Evolutionary conservation across 495 filamentous ascomycete genomes (phyloP), one percentile per base, ranked within the genome.

Genomic region (Penicillium lividum): DNA sequence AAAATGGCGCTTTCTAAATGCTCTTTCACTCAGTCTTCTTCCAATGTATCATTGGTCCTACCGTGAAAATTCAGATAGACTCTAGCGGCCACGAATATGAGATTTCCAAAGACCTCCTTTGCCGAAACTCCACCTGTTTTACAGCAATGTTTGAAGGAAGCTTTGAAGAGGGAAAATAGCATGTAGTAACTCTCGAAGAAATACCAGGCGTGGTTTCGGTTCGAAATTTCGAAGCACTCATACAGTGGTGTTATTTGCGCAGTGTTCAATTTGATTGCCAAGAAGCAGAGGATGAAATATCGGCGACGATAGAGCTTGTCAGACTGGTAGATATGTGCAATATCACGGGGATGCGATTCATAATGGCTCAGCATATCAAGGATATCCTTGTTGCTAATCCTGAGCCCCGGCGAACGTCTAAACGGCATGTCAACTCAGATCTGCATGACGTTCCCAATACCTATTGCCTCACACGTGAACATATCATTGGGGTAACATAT

Each of bases 261-360:
- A 54, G 48, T 31, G 40, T 72, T 42, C 28, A 59, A 13, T 59
- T 64, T 33, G 50, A 52, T 33, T 27, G 6, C 22, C 4, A 49
- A 29, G 42, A 57, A 2, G 59, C 63, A 46, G 51, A 59, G 28
- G 53, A 65, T 0, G n/a, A 47, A 16, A 69, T 72, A 16, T 58
- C 67, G 1, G 56, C 64, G 5, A 13, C 61, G 0, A 68, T 74
- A 18, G 69, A 70, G 54, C 66, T 70, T 25, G 61, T 47, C 9
- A 67, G 69, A 56, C 46, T 74, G 18, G 65, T 66, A 36, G 71
- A 71, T 38, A 71, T 62, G 59, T 68, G 55, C 38, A 7, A 49
- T 33, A 51, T 72, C 11, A 60, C 31, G 10, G 61, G 51, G 1
- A 30, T 72, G 18, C 67, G 67, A 59, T 34, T 34, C n/a, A 15